phyloP scores from a whole-genome alignment of 2,329 filamentous ascomycete species.

The Emericellopsis cladophorae region DNA sequence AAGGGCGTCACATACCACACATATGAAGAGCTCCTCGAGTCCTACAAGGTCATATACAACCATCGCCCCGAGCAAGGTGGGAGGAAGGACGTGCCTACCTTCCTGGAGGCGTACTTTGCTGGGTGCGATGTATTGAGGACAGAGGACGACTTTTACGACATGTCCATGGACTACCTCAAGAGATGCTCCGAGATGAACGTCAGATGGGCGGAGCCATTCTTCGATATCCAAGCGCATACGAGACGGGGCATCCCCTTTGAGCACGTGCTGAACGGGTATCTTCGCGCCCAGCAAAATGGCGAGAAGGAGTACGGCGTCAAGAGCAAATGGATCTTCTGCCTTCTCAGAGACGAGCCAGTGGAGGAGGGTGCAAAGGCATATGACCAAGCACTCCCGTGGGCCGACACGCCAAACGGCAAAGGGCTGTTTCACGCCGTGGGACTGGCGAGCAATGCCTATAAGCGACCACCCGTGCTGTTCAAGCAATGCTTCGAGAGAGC shows the following conservation, averaged over 20 bases:
- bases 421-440: constrained; percentile 29
- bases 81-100: constrained; percentile 23
- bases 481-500: constrained; percentile 23
- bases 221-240: constrained; percentile 65
- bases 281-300: constrained; percentile 35
- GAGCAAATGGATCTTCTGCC: constrained; percentile 55
- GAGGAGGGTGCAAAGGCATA: constrained; percentile 59
- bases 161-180: constrained; percentile 59
- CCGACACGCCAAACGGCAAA: constrained; percentile 3
- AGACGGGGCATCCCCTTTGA: constrained; percentile 46
- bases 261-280: constrained; percentile 50
- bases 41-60: constrained; percentile 48
- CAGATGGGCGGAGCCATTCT: constrained; percentile 63
- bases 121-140: constrained; percentile 62
- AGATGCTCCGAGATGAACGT: constrained; percentile 51
- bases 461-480: constrained; percentile 30
- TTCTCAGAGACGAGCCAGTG: constrained; percentile 54
- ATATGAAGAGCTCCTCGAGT: constrained; percentile 39
- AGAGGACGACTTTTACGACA: constrained; percentile 52
- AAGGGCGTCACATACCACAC: constrained; percentile 40
- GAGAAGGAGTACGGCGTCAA: constrained; percentile 1
- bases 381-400: constrained; percentile 19
- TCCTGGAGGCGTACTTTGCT: constrained; percentile 61
- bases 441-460: constrained; percentile 30
- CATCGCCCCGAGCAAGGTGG: constrained; percentile 23